These are phyloP conservation scores for Colletotrichum sp. DNA, from an alignment of 2,329 filamentous ascomycete species.

Conservation along the genomic window DNA sequence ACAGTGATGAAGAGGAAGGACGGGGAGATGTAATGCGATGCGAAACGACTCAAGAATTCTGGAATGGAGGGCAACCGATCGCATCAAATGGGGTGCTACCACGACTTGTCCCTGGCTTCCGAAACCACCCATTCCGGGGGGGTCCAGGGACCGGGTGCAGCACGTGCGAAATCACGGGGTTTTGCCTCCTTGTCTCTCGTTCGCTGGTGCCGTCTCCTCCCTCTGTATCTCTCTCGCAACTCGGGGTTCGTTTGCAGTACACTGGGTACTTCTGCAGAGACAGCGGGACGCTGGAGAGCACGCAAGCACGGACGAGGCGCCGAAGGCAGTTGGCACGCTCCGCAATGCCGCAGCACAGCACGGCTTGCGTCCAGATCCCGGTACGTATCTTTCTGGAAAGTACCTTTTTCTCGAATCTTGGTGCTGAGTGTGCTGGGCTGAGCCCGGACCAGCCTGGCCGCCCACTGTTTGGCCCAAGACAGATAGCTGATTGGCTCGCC, in stretches of 20 bases:
- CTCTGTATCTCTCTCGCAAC: neutral
- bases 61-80: constrained; percentile 21
- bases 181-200: neutral
- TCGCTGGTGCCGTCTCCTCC: neutral
- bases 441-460: neutral
- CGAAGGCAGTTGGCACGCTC: neutral
- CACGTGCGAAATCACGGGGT: constrained; percentile 19
- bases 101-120: constrained; percentile 21
- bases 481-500: neutral
- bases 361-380: neutral
- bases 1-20: constrained; percentile 11
- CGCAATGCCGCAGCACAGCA: neutral
- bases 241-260: constrained; percentile 4
- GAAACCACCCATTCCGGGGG: constrained; percentile 17
- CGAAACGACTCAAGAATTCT: constrained; percentile 16
- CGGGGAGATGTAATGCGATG: constrained; percentile 10
- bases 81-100: constrained; percentile 21
- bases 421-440: neutral
- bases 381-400: neutral
- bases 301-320: neutral
- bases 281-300: neutral
- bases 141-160: neutral
- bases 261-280: neutral
- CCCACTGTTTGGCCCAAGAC: neutral
- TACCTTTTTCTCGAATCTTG: neutral